Percentiles rank a stretch among this genome's conserved stretches.
Conservation (phyloP, 192 early-diverging fungal genomes). For the Ambispora gerdemannii region DNA sequence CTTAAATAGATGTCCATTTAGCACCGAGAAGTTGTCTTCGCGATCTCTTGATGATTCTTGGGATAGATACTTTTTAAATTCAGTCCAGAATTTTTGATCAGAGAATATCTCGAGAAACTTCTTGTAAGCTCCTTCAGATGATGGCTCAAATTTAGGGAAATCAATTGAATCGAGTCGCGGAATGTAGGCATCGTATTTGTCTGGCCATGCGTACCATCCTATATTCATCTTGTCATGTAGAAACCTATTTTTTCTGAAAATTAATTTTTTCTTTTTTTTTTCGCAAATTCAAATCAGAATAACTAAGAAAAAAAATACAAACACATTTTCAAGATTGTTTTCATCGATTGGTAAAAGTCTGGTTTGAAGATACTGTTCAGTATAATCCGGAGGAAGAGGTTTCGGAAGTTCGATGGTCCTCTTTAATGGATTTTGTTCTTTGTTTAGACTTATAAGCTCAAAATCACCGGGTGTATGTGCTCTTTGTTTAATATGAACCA, state of each 20-base stretch:
- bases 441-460: constrained; percentile 42
- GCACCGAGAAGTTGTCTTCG: constrained; percentile 62
- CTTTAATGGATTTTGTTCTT: constrained; percentile 45
- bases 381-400: constrained; percentile 39
- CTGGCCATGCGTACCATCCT: constrained; percentile 86
- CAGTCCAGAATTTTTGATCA: constrained; percentile 64
- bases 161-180: constrained; percentile 34
- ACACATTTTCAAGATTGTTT: constrained; percentile 35
- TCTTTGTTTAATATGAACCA: constrained; percentile 72
- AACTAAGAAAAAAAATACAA: constrained; percentile 7
- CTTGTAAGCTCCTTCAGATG: constrained; percentile 54
- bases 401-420: constrained; percentile 36
- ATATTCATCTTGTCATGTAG: constrained; percentile 57
- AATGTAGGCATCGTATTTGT: constrained; percentile 53
- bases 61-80: constrained; percentile 58
- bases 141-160: constrained; percentile 56
- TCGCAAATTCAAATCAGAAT: background rate
- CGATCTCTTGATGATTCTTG: constrained; percentile 63
- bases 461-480: constrained; percentile 50
- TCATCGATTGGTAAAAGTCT: constrained; percentile 36
- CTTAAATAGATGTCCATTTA: constrained; percentile 61
- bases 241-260: constrained; percentile 4
- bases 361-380: constrained; percentile 34
- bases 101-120: constrained; percentile 53
- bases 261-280: background rate